A percentile compares a stretch with the other conserved stretches of the same genome.
phyloP scores from a whole-genome alignment of 129 eudicot species.

The Centaurea solstitialis region DNA sequence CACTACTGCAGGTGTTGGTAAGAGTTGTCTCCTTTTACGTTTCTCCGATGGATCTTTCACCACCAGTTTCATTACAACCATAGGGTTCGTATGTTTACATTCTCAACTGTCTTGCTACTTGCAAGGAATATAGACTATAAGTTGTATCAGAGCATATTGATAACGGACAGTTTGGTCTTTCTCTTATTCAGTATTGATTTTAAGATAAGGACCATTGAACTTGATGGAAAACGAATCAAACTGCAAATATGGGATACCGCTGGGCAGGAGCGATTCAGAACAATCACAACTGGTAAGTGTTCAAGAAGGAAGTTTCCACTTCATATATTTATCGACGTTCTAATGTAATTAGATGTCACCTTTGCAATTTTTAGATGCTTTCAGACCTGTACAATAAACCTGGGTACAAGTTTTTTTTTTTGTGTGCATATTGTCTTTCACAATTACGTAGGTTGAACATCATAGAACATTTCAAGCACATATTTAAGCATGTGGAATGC shows the following conservation, averaged over 20 bases:
- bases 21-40: slow-evolving; percentile 98
- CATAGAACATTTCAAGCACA: not conserved
- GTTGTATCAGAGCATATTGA: not conserved
- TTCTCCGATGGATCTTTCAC: slow-evolving; percentile 98
- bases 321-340: not conserved
- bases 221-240: slow-evolving; percentile 85
- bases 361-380: not conserved
- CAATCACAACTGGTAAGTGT: slow-evolving; percentile 84
- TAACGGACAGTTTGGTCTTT: not conserved
- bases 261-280: slow-evolving; percentile 92
- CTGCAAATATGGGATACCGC: slow-evolving; percentile 98
- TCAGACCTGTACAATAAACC: not conserved
- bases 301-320: not conserved
- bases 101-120: not conserved
- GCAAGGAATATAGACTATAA: not conserved
- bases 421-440: not conserved
- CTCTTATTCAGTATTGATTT: slow-evolving; percentile 68
- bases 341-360: not conserved
- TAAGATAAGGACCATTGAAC: slow-evolving; percentile 90
- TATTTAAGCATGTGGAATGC: not conserved
- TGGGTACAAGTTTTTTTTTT: not conserved
- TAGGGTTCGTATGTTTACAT: slow-evolving; percentile 60
- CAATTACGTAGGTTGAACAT: not conserved
- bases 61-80: slow-evolving; percentile 91
- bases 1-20: slow-evolving; percentile 78